phyloP scores from a whole-genome alignment of 2,329 filamentous ascomycete genomes.

The Xylariaceae sp. region DNA sequence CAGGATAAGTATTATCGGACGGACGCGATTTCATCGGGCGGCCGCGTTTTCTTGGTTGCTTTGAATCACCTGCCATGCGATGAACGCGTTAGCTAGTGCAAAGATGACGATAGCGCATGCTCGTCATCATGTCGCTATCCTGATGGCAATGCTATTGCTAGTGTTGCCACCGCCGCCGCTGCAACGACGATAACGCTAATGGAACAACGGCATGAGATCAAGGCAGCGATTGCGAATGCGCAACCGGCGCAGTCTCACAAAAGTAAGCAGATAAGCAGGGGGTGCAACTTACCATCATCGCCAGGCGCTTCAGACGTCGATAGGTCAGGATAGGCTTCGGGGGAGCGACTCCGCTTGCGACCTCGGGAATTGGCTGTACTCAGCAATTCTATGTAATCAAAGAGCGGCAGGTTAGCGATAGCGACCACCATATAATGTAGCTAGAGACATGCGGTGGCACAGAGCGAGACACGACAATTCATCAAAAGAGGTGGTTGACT shows the following conservation, averaged over 20 bases:
- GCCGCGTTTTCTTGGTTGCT: constrained; percentile 52
- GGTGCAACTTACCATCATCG: constrained; percentile 66
- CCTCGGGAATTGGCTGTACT: constrained; percentile 55
- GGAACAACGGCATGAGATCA: background rate
- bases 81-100: constrained; percentile 23
- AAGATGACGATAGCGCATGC: background rate
- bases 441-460: constrained; percentile 21
- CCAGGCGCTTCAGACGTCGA: constrained; percentile 51
- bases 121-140: background rate
- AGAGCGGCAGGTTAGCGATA: constrained; percentile 24
- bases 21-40: constrained; percentile 57
- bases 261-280: constrained; percentile 20
- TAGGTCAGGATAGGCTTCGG: constrained; percentile 57
- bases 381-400: constrained; percentile 43
- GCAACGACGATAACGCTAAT: background rate
- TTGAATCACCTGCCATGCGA: constrained; percentile 40
- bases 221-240: constrained; percentile 1
- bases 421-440: constrained; percentile 20
- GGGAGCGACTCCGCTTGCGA: constrained; percentile 74
- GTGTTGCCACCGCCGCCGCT: background rate
- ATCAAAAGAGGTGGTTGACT: constrained; percentile 13
- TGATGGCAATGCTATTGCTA: background rate
- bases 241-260: constrained; percentile 29
- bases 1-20: constrained; percentile 47
- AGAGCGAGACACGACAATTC: constrained; percentile 18